Evolutionary conservation across 352 stramenopile genomes (phyloP).

Genomic region (Globisporangium uncinulatum): DNA sequence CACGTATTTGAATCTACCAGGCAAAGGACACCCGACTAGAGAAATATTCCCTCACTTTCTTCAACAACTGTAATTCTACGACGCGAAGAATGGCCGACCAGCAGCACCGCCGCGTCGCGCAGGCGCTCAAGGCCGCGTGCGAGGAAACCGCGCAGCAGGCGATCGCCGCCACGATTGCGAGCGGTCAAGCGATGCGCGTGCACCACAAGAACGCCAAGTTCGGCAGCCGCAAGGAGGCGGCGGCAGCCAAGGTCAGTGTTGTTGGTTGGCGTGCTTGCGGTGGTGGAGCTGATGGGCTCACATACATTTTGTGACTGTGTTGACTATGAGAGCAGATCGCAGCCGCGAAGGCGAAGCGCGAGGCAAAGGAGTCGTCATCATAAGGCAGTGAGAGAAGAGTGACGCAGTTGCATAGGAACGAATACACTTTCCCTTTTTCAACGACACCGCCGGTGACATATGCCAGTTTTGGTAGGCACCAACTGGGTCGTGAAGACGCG

Average conservation of each 20-base stretch:
- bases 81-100: constrained; percentile 42
- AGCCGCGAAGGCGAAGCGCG: constrained; percentile 69
- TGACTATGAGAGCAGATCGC: constrained; percentile 39
- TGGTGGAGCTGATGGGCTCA: not conserved
- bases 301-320: not conserved
- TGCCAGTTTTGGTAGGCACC: no score
- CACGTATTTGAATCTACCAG: no score
- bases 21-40: no score
- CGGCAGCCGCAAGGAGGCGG: constrained; percentile 71
- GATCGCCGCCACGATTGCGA: constrained; percentile 62
- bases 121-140: constrained; percentile 72
- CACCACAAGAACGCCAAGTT: constrained; percentile 87
- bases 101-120: constrained; percentile 60
- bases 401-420: not conserved
- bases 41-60: not conserved
- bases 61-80: not conserved
- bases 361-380: constrained; percentile 29
- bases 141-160: constrained; percentile 79
- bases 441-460: not conserved
- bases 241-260: constrained; percentile 56
- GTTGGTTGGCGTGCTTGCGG: not conserved
- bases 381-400: not conserved
- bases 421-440: not conserved
- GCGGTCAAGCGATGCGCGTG: constrained; percentile 62
- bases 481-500: constrained; percentile 67